Evolutionary conservation across 2,329 filamentous ascomycete genomes (phyloP).

Genomic region (Diaporthe velutina): DNA sequence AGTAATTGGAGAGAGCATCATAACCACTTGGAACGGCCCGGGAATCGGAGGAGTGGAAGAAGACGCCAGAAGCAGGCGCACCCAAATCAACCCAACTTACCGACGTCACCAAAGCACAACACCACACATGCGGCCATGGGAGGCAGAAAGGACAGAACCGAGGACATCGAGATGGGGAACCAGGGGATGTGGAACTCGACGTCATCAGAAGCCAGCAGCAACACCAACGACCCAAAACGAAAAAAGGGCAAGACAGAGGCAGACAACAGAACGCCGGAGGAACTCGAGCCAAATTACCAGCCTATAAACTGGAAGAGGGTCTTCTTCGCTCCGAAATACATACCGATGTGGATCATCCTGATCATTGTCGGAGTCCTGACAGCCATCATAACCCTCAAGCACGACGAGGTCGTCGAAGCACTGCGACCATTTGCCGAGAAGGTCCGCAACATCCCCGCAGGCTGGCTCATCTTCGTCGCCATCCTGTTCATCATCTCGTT

Average conservation of each 20-base stretch:
- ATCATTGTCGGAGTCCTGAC: constrained; percentile 49
- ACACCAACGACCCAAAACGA: constrained; percentile 27
- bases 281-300: constrained; percentile 49
- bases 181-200: constrained; percentile 33
- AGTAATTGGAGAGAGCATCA: not conserved
- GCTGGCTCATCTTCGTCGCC: constrained; percentile 55
- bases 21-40: not conserved
- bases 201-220: constrained; percentile 30
- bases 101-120: not conserved
- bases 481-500: constrained; percentile 56
- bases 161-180: constrained; percentile 38
- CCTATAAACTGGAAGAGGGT: constrained; percentile 51
- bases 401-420: constrained; percentile 53
- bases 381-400: constrained; percentile 51
- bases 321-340: constrained; percentile 51
- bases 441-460: constrained; percentile 53
- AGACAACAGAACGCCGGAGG: constrained; percentile 19
- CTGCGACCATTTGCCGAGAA: constrained; percentile 53
- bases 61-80: not conserved
- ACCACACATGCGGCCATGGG: constrained; percentile 39
- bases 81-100: not conserved
- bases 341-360: constrained; percentile 45
- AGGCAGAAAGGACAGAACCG: constrained; percentile 31
- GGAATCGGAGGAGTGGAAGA: not conserved
- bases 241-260: constrained; percentile 24